Conservation (phyloP, 257 asterid genomes). For the Linderniella brevidens region DNA sequence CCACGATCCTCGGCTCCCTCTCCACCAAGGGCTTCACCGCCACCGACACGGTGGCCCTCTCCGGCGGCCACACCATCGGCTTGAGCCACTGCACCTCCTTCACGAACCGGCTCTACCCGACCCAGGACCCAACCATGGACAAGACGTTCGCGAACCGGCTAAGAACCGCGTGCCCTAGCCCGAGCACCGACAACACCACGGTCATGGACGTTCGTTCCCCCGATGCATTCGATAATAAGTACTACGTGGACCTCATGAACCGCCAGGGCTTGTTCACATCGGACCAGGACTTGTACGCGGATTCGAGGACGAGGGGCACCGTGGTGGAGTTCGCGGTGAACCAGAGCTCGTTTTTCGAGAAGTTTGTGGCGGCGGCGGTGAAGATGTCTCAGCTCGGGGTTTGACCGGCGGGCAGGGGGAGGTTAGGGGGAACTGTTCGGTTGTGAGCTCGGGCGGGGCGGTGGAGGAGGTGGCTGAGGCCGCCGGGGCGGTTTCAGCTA, state of each 20-base stretch:
- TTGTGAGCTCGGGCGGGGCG: constrained; percentile 20
- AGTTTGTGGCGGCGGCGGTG: constrained; percentile 30
- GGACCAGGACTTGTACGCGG: constrained; percentile 62
- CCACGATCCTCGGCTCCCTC: constrained; percentile 24
- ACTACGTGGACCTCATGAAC: constrained; percentile 54
- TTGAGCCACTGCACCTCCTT: constrained; percentile 40
- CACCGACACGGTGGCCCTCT: constrained; percentile 54
- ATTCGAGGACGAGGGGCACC: constrained; percentile 27
- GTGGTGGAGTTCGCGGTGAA: constrained; percentile 36
- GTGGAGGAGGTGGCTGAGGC: constrained; percentile 37
- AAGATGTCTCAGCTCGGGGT: constrained; percentile 57
- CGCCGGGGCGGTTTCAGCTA: no score
- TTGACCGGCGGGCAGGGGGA: constrained; percentile 49
- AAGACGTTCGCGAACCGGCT: constrained; percentile 33
- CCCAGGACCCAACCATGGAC: constrained; percentile 49
- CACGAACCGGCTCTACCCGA: constrained; percentile 51
- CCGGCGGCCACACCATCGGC: constrained; percentile 84
- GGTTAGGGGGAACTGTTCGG: constrained; percentile 50
- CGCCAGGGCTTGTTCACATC: constrained; percentile 61
- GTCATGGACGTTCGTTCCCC: constrained; percentile 44
- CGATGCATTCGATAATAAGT: constrained; percentile 34
- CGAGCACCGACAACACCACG: constrained; percentile 26
- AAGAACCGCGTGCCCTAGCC: constrained; percentile 25
- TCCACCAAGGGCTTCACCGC: constrained; percentile 29
- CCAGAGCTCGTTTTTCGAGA: constrained; percentile 28